Base-by-base conservation (phyloP, 495 filamentous ascomycete genomes). In the Trichoderma virens region DNA sequence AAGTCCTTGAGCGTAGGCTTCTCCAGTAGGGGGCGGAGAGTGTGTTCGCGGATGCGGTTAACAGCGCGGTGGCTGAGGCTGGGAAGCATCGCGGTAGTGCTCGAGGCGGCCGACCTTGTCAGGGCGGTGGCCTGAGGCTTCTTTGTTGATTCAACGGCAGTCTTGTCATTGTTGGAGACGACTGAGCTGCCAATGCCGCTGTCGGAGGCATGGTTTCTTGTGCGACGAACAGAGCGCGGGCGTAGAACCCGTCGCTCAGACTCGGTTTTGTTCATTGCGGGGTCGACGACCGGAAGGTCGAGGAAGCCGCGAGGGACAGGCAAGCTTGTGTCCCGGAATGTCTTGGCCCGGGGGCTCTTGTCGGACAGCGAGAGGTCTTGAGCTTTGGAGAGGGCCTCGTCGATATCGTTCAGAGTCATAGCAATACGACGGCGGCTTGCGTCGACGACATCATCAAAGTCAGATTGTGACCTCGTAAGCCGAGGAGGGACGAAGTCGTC, bases 1-100 rank as follows among this genome's bases (percentile, higher is more conserved):
- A 93, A 96, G 35, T 88, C 85, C 74, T 91, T 88, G 61, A 93
- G 80, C 13, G 72, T 68, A 2, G 73, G 66, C 47, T 83, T 79
- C 61, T 76, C 74, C 60, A 83, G 72, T 2, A 85, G 70, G 8
- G 82, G 82, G 72, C 74, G 78, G 56, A 85, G 70, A 47, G 79
- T 78, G 71, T 83, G 76, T 64, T 84, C 82, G 70, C 72, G 71
- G 64, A 85, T 84, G 68, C 82, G 79, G 74, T 78, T 83, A 67
- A 71, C 77, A 61, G 80, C 80, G 64, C 79, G 80, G 25, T 70
- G 61, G 67, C 82, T 80, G 65, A 85, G 78, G 64, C 76, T 74
- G 60, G 77, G 72, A 16, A 71, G 67, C 62, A 67, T 73, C 64
- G 74, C 70, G 20, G 70, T 64, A 9, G 68, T 71, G 61, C 76